Evolutionary conservation across 257 asterid genomes (phyloP), one percentile per base, ranked within the genome.

Genomic region (Fraxinus quadrangulata): DNA sequence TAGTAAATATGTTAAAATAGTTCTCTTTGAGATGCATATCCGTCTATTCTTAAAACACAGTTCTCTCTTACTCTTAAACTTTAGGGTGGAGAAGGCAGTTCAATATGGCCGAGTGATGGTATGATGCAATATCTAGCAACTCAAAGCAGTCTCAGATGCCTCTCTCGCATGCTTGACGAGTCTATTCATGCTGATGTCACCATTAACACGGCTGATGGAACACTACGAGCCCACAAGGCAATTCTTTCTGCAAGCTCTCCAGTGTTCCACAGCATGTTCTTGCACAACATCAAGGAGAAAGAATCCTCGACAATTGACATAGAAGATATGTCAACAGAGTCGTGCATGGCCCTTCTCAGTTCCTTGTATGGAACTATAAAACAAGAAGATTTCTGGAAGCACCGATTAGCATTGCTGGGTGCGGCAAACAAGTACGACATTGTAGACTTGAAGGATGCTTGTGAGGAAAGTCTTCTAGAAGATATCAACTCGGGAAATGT

Each of bases 371-470:
- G 98, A 31, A 80, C 92, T 23, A 92, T 93, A 72, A 89, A 49
- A 80, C 97, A 92, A 74, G 97, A 89, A 81, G 94, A 83, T 40
- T 96, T 96, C 81, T 93, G 98, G 99, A 92, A 88, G 90, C 99
- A 96, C 79, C 90, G 97, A 3, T 77, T 93, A 77, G 87, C 97
- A 16, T 80, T 96, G 79, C 78, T 93, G 66, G 94, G 92, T 13
- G 97, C 97, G 2, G 97, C 98, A 45, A 93, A 93, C 86, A 93
- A 96, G 89, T 93, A 92, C 34, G 95, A 86, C 74, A 92, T 96
- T 12, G 80, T 84, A 11, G 96, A 87, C 81, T 82, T 96, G 83
- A 91, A 89, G 87, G 94, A 92, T 75, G 90, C 96, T 28, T 96
- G 99, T 10, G 97, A 96, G 80, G 96, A 92, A 67, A 90, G 97